A percentile compares a stretch with the other conserved stretches of the same genome.
These are phyloP conservation scores for Tricholoma furcatifolium DNA, from an alignment of 768 basidiomycete species.

Conservation along the genomic window DNA sequence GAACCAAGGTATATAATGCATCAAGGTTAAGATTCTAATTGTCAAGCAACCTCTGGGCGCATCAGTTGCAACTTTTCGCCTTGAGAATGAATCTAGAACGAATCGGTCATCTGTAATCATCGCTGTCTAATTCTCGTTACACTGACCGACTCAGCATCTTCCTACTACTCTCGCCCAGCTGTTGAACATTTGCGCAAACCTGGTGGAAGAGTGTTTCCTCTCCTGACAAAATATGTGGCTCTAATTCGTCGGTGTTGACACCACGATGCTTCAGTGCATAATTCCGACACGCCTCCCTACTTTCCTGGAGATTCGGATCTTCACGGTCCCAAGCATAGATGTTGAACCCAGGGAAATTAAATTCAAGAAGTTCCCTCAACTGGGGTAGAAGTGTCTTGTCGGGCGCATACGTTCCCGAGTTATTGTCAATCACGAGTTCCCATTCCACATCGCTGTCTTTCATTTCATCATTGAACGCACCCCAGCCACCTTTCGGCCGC, in stretches of 20 bases:
- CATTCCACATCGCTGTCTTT: slow-evolving; percentile 60
- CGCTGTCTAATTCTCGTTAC: too few species aligned
- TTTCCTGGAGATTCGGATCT: slow-evolving; percentile 55
- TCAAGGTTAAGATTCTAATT: too few species aligned
- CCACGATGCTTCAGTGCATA: slow-evolving; percentile 66
- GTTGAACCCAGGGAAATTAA: slow-evolving; percentile 68
- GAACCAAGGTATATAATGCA: too few species aligned
- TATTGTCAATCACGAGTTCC: slow-evolving; percentile 87
- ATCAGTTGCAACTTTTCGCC: too few species aligned
- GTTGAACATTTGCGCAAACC: slow-evolving; percentile 12
- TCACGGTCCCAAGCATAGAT: slow-evolving; percentile 54
- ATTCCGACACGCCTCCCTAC: slow-evolving; percentile 63
- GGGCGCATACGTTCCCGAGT: slow-evolving; percentile 83
- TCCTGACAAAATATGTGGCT: slow-evolving; percentile 57
- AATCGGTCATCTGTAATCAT: too few species aligned
- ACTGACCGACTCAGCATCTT: background rate
- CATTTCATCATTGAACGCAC: slow-evolving; percentile 51
- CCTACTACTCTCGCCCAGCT: slow-evolving; percentile 9
- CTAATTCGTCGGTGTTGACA: slow-evolving; percentile 54
- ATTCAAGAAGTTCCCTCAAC: slow-evolving; percentile 62
- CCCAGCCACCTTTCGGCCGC: slow-evolving; percentile 69
- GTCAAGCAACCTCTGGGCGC: too few species aligned
- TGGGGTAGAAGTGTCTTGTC: slow-evolving; percentile 59
- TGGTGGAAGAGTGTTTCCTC: slow-evolving; percentile 49
- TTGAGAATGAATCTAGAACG: too few species aligned